A percentile compares a stretch with the other conserved stretches of the same genome.
These are phyloP conservation scores for Russula virescens DNA, from an alignment of 768 basidiomycete species.

Conservation along the genomic window DNA sequence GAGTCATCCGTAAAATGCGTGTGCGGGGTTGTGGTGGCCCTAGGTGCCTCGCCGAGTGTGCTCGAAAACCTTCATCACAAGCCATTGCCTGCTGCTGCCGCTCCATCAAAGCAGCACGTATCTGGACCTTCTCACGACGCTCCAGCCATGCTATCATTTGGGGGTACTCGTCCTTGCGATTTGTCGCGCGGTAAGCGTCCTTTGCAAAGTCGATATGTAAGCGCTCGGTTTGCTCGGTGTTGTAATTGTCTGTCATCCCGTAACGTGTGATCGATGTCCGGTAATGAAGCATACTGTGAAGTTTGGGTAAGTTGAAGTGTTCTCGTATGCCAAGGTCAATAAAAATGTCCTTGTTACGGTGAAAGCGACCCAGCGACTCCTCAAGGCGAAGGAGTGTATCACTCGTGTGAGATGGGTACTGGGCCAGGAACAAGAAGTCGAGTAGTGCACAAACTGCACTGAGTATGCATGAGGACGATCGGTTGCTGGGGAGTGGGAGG, in stretches of 20 bases:
- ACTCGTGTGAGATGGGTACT: conserved; percentile 17
- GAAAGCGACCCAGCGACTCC: conserved; percentile 22
- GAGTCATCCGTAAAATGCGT: neutral
- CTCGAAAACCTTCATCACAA: neutral
- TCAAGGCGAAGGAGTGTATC: conserved; percentile 20
- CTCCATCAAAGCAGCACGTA: too few relatives aligned
- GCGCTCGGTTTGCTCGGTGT: too few relatives aligned
- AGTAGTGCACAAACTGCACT: too few relatives aligned
- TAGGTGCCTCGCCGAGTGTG: neutral
- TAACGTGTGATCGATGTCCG: conserved; percentile 48
- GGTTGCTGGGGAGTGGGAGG: neutral
- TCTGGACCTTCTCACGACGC: too few relatives aligned
- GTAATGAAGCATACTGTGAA: conserved; percentile 26
- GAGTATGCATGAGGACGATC: too few relatives aligned
- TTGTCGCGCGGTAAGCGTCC: too few relatives aligned
- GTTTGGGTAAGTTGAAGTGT: conserved; percentile 27
- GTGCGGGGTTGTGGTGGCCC: neutral
- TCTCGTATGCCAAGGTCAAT: conserved; percentile 23
- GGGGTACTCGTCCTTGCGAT: too few relatives aligned
- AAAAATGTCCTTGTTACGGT: conserved; percentile 26
- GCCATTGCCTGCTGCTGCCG: neutral
- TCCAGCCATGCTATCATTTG: too few relatives aligned
- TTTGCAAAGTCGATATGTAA: too few relatives aligned
- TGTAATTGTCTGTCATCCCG: conserved; percentile 33
- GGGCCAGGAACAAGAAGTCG: too few relatives aligned